Conservation (phyloP, 176 grass and related monocot genomes). For the Miscanthus lutarioriparius region DNA sequence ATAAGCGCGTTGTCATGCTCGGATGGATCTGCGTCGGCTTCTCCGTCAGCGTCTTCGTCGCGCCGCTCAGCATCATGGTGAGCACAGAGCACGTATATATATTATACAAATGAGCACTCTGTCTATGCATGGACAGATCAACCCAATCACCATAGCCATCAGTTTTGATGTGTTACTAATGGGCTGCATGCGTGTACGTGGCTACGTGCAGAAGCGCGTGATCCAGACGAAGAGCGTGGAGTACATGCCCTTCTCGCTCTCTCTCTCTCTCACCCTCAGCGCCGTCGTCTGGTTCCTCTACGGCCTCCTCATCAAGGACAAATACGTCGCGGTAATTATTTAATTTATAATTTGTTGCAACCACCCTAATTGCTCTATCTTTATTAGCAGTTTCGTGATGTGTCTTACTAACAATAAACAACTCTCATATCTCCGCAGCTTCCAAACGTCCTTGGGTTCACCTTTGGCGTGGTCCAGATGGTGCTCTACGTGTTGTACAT, state of each 20-base stretch:
- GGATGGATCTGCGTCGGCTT: conserved; percentile 83
- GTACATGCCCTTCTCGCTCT: conserved; percentile 90
- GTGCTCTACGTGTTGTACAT: conserved; percentile 61
- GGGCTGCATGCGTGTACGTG: not conserved
- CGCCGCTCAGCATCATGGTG: conserved; percentile 83
- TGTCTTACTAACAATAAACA: not conserved
- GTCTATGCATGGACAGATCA: not conserved
- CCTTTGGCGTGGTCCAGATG: conserved; percentile 76
- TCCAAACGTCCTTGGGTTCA: conserved; percentile 71
- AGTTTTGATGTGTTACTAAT: not conserved
- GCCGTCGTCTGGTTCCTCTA: conserved; percentile 86
- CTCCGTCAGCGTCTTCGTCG: conserved; percentile 72
- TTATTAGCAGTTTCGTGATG: not conserved
- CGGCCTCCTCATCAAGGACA: conserved; percentile 75
- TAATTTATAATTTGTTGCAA: not conserved
- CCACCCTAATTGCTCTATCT: not conserved
- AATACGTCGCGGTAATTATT: conserved; percentile 62
- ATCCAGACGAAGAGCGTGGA: conserved; percentile 75
- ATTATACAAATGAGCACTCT: too few relatives aligned
- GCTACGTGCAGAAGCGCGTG: conserved; percentile 57
- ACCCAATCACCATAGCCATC: not conserved
- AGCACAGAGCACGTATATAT: not conserved
- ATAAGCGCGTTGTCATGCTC: conserved; percentile 29
- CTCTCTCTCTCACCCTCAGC: conserved; percentile 81
- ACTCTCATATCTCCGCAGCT: conserved; percentile 42